These are phyloP conservation scores for Lasiodiplodia theobromae DNA, from an alignment of 2,329 filamentous ascomycete species.

Conservation along the genomic window DNA sequence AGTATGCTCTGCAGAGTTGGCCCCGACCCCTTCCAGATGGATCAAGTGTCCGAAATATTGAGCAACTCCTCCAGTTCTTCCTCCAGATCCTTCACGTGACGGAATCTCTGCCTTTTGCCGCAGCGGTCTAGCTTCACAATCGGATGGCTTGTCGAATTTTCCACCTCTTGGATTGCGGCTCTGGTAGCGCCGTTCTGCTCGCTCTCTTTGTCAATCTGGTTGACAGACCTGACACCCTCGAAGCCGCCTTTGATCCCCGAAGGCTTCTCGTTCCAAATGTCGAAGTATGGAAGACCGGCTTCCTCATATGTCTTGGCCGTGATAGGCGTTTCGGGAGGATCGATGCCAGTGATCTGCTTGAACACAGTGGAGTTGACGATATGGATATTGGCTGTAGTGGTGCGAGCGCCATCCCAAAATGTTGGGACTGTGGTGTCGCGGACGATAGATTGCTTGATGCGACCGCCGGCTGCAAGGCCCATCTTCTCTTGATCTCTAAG, in stretches of 20 bases:
- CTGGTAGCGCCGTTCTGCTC: conserved; percentile 31
- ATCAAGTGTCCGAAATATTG: neutral
- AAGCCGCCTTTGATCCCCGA: conserved; percentile 41
- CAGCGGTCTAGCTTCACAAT: neutral
- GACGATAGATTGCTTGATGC: conserved; percentile 51
- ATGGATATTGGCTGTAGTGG: conserved; percentile 49
- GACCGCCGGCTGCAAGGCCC: conserved; percentile 50
- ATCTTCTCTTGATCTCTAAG: conserved; percentile 36
- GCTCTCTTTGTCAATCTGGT: conserved; percentile 35
- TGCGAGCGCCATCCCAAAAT: conserved; percentile 42
- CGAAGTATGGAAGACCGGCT: conserved; percentile 49
- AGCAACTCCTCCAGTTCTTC: neutral
- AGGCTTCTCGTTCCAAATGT: conserved; percentile 39
- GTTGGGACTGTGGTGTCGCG: conserved; percentile 35
- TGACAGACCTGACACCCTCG: conserved; percentile 38
- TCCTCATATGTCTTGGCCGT: conserved; percentile 43
- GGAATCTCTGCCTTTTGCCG: neutral
- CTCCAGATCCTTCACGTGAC: neutral
- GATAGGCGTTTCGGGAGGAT: conserved; percentile 46
- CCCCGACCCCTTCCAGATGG: neutral
- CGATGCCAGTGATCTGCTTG: conserved; percentile 45
- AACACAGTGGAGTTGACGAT: conserved; percentile 50
- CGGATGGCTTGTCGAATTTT: neutral
- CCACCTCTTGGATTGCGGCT: neutral
- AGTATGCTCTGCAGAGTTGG: neutral